Evolutionary conservation across 2,329 filamentous ascomycete genomes (phyloP), one percentile per base, ranked within the genome.

Genomic region (Colletotrichum godetiae): DNA sequence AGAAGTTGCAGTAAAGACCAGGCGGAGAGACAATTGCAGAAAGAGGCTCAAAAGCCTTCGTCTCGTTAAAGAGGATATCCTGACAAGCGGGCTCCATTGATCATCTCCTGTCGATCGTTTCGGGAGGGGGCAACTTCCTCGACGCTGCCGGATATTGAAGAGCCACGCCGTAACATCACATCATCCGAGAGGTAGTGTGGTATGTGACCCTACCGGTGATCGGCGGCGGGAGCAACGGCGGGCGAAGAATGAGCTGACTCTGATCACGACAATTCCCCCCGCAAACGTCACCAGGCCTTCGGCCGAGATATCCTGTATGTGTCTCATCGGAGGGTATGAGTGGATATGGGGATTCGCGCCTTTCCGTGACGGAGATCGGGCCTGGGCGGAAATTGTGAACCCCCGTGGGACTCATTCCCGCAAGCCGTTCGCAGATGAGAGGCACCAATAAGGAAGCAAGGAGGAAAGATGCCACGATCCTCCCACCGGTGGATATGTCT

Each of bases 161-260:
- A 31, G 46, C 29, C 31, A 57, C 27, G 27, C 15, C 29, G 53
- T 31, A 53, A 53, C 22, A 62, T 57, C 61, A 33, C 22, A 62
- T 66, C 46, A 57, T 35, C 19, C 55, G 2, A 59, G 22, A 65
- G 55, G 56, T 19, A 27, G n/a, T 60, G 29, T 49, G 35, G 71
- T 35, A 57, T 65, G 56, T 12, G 49, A 5, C 4, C 27, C 33
- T 56, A 66, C 71, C 67, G 61, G 61, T 58, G 67, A 73, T 73
- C 67, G 71, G 71, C 71, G 46, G 67, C 67, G 61, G 61, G 49
- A 65, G 37, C 49, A 73, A 73, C 71, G 71, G 71, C 46, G 61
- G 35, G 58, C 53, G 49, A 56, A 49, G 67, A 71, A 53, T 73
- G 35, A 27, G 22, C 57, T 66, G 22, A 60, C 61, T 62, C 71